Evolutionary conservation across 78 protist species (phyloP), one percentile per base, ranked within the genome.

Genomic region (Dictyostelium brefeldianum): DNA sequence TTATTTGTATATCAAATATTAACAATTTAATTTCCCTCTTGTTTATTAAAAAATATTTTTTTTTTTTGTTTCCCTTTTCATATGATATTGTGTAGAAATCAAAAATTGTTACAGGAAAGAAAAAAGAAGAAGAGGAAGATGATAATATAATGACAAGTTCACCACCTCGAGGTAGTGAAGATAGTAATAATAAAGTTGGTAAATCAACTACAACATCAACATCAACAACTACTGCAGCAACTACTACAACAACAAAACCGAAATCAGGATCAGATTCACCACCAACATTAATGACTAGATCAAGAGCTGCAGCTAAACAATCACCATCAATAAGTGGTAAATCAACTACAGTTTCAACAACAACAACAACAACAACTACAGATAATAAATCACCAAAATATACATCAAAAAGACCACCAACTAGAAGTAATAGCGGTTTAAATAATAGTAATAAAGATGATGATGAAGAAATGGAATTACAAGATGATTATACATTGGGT

Each of bases 381-480:
- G 17, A 25, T 31, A 67, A 18, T 20, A 17, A 57, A 64, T 51
- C 4, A 51, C 10, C 15, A 51, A 51, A 14, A 51, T 1, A 2
- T 36, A 57, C 67, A 57, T 22, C 67, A 57, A 64, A 67, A 67
- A 67, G 75, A 67, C 75, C 75, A 67, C 48, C 75, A 67, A 67
- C 75, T 17, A 67, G 75, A 67, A 67, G 75, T 31, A 67, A 67
- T 1, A 31, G 50, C 11, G 47, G 50, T 25, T 14, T 31, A 12
- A 31, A 15, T 31, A 67, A 67, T 67, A 15, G 48, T n/a, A n/a
- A 67, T 4, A 22, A 67, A 5, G 48, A 67, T 2, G 56, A 51
- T 51, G 48, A 31, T 31, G 20, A 31, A 31, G 36, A n/a, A 15
- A 47, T 29, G 17, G 75, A 31, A 20, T 65, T 65, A 29, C 36